Percentiles rank a stretch among this genome's conserved stretches.
phyloP scores from a whole-genome alignment of 1,284 basidiomycete species.

The Cerrena zonata region DNA sequence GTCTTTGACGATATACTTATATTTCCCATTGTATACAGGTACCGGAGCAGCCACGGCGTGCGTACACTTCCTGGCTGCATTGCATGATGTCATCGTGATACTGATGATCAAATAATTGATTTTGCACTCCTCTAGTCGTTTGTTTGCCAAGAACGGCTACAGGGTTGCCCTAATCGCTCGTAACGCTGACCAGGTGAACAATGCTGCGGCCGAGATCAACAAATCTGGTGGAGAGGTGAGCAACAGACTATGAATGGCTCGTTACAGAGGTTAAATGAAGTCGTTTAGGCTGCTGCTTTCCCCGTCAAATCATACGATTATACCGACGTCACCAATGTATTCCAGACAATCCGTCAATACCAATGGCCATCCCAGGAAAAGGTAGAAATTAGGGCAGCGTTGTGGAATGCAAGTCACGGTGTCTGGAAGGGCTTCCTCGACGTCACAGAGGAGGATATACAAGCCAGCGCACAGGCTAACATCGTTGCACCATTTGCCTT shows the following conservation, averaged over 20 bases:
- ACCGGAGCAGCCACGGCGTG: conserved; percentile 64
- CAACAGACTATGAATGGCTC: not conserved
- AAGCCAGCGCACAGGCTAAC: conserved; percentile 43
- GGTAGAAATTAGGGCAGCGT: conserved; percentile 53
- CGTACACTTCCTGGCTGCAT: conserved; percentile 18
- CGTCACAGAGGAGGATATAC: conserved; percentile 54
- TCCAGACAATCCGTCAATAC: conserved; percentile 45
- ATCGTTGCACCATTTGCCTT: conserved; percentile 65
- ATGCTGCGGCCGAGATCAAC: conserved; percentile 52
- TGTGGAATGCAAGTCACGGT: conserved; percentile 59
- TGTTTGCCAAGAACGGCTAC: conserved; percentile 63
- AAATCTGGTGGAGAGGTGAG: conserved; percentile 53
- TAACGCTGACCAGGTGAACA: conserved; percentile 46
- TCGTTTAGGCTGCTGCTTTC: conserved; percentile 54
- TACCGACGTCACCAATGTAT: conserved; percentile 47
- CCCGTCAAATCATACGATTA: conserved; percentile 52
- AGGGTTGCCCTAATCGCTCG: conserved; percentile 65
- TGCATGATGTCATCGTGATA: not conserved
- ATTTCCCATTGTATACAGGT: conserved; percentile 27
- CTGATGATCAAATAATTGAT: not conserved
- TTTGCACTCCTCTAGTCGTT: conserved; percentile 39
- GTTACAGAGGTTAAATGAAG: not conserved
- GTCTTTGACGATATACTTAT: not conserved
- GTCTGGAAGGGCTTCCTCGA: conserved; percentile 68
- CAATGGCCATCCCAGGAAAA: conserved; percentile 36